Conservation (phyloP, 2,329 filamentous ascomycete species). For the Chaetothyriales sp. region DNA sequence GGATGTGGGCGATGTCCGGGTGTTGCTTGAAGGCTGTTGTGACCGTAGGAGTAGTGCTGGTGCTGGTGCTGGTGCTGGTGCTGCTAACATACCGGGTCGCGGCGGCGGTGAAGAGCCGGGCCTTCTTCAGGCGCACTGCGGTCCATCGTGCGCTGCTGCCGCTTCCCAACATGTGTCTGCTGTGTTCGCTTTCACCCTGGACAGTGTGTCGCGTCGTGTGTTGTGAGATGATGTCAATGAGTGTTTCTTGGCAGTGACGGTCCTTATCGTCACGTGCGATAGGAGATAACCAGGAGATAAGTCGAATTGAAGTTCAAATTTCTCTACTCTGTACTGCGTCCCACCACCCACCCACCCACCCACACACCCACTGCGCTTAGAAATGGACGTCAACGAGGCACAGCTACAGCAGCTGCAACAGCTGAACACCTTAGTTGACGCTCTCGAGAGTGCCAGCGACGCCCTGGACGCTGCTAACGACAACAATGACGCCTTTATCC, state of each 20-base stretch:
- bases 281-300: not conserved
- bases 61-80: constrained; percentile 21
- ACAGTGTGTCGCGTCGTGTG: not conserved
- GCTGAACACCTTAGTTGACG: constrained; percentile 9
- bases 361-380: not conserved
- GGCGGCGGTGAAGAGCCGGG: not conserved
- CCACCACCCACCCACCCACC: not conserved
- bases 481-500: constrained; percentile 51
- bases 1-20: constrained; percentile 79
- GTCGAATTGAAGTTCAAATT: not conserved
- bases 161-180: not conserved
- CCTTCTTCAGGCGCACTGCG: not conserved
- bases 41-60: no score
- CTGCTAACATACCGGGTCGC: not conserved
- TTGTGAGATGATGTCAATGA: not conserved
- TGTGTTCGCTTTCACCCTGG: not conserved
- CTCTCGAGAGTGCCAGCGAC: constrained; percentile 8
- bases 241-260: not conserved
- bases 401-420: constrained; percentile 1
- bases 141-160: not conserved
- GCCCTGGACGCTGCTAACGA: constrained; percentile 10
- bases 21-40: constrained; percentile 62
- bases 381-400: constrained; percentile 11
- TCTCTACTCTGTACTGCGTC: not conserved
- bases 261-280: not conserved